Evolutionary conservation across 1,139 yeast species (phyloP).

Genomic region (Taphrina populina): DNA sequence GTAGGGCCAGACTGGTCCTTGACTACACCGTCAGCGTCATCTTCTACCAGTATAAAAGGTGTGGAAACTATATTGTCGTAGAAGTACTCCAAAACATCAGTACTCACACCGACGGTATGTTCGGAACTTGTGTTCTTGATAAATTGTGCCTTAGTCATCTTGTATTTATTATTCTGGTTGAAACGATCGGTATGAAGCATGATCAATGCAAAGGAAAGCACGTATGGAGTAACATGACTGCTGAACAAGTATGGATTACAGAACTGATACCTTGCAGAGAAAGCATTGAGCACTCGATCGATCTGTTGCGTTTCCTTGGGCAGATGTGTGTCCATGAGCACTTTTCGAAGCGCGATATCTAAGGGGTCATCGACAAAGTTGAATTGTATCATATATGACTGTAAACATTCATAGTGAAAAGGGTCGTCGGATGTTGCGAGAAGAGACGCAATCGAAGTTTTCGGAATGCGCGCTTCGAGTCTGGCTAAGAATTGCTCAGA

Average conservation of each 20-base stretch:
- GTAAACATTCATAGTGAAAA: conserved; percentile 48
- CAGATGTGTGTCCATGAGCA: conserved; percentile 56
- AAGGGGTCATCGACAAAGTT: conserved; percentile 56
- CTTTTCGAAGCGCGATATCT: conserved; percentile 61
- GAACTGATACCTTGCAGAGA: conserved; percentile 53
- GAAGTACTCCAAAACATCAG: conserved; percentile 53
- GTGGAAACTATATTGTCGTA: conserved; percentile 63
- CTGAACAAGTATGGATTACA: conserved; percentile 48
- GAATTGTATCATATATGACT: conserved; percentile 48
- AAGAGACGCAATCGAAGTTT: conserved; percentile 47
- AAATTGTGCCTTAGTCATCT: conserved; percentile 63
- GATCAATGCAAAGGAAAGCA: conserved; percentile 59
- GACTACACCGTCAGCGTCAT: conserved; percentile 40
- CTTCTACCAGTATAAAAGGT: conserved; percentile 53
- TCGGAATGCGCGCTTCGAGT: conserved; percentile 45
- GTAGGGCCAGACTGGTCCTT: conserved; percentile 5
- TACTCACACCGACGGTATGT: conserved; percentile 47
- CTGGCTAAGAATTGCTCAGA: conserved; percentile 46
- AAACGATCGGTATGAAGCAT: conserved; percentile 70
- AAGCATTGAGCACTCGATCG: conserved; percentile 59
- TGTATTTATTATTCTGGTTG: conserved; percentile 61
- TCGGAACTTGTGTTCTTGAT: conserved; percentile 48
- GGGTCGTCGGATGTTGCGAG: conserved; percentile 47
- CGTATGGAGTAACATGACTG: conserved; percentile 55
- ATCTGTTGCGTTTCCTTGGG: conserved; percentile 73